A percentile compares a stretch with the other conserved stretches of the same genome.
Evolutionary conservation across 2,329 filamentous ascomycete species (phyloP).

Genomic region (Domatiomyces globalis): DNA sequence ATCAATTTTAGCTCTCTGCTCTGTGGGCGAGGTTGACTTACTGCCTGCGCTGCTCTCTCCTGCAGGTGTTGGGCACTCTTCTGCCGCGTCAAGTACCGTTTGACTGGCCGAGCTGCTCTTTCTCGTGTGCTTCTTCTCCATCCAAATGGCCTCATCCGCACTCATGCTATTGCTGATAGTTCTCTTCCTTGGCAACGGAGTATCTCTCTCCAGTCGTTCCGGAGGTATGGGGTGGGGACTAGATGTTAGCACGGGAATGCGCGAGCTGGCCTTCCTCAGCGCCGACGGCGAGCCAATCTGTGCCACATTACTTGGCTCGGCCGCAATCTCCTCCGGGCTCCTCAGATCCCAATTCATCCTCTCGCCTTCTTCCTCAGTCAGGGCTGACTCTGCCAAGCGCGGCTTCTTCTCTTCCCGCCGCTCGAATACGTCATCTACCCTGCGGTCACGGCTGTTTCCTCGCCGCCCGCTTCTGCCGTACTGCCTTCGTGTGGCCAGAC

Average conservation of each 20-base stretch:
- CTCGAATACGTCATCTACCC: conserved; percentile 21
- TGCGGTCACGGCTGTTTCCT: conserved; percentile 26
- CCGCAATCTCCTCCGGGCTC: conserved; percentile 61
- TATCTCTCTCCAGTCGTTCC: conserved; percentile 60
- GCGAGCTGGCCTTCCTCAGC: conserved; percentile 51
- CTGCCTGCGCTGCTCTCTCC: background rate
- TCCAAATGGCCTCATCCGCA: conserved; percentile 46
- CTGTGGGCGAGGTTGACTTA: conserved; percentile 20
- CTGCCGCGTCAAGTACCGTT: conserved; percentile 14
- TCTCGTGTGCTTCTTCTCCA: conserved; percentile 51
- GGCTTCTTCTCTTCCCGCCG: conserved; percentile 25
- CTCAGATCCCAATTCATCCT: conserved; percentile 55
- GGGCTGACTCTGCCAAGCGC: conserved; percentile 22
- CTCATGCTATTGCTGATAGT: conserved; percentile 42
- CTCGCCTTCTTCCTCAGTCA: conserved; percentile 33
- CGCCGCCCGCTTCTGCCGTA: conserved; percentile 24
- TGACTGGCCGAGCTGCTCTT: conserved; percentile 28
- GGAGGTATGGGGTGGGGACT: conserved; percentile 64
- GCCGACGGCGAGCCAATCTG: conserved; percentile 40
- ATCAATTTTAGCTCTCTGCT: conserved; percentile 20
- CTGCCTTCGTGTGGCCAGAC: conserved; percentile 27
- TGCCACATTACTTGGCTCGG: conserved; percentile 28
- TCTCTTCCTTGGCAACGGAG: conserved; percentile 47
- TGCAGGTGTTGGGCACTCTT: background rate
- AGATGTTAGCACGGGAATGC: conserved; percentile 71